These are phyloP conservation scores for Penicillium crustosum DNA, from an alignment of 2,329 filamentous ascomycete genomes.

Conservation along the genomic window DNA sequence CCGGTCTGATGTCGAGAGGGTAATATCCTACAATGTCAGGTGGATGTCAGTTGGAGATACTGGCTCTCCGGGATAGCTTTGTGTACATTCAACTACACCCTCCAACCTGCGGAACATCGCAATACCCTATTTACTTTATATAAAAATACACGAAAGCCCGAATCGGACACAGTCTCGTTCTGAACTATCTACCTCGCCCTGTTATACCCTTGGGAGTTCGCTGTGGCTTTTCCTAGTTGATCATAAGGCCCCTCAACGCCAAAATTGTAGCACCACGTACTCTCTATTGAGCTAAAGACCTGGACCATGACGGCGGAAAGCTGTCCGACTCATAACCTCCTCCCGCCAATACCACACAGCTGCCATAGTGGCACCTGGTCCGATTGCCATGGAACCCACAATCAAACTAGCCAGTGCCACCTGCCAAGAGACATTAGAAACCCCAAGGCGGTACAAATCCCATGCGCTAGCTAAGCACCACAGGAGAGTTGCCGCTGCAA, in stretches of 20 bases:
- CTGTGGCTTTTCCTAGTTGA: background rate
- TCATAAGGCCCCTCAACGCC: background rate
- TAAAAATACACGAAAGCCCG: background rate
- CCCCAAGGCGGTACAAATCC: slow-evolving; percentile 24
- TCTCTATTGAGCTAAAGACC: background rate
- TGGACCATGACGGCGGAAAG: background rate
- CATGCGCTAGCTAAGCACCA: slow-evolving; percentile 21
- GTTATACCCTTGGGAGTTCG: background rate
- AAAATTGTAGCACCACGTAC: background rate
- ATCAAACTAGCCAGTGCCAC: slow-evolving; percentile 4
- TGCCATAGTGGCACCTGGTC: slow-evolving; percentile 22
- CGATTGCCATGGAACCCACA: slow-evolving; percentile 15
- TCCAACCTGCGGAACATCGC: background rate
- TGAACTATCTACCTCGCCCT: background rate
- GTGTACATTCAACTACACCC: background rate
- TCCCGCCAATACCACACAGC: slow-evolving; percentile 29
- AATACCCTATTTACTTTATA: background rate
- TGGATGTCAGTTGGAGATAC: background rate
- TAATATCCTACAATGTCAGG: slow-evolving; percentile 9
- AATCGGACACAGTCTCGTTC: background rate
- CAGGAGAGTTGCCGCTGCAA: slow-evolving; percentile 17
- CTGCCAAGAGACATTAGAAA: slow-evolving; percentile 12
- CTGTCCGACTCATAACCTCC: slow-evolving; percentile 9
- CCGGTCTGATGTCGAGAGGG: slow-evolving; percentile 15
- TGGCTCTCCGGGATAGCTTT: background rate